Evolutionary conservation across 2,329 filamentous ascomycete genomes (phyloP), one percentile per base, ranked within the genome.

Genomic region (Parastagonospora nodorum): DNA sequence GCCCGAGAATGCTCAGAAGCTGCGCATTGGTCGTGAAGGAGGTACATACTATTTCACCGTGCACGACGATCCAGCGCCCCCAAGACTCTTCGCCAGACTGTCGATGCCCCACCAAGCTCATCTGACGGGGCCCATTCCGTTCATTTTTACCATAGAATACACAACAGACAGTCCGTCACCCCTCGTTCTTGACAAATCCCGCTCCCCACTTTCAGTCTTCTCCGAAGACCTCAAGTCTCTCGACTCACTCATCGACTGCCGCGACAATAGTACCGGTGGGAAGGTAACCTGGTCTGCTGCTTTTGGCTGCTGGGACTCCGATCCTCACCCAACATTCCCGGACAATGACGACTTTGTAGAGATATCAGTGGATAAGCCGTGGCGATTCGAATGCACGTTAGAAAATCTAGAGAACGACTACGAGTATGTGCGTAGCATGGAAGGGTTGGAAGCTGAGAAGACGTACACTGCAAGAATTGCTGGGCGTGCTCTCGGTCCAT

Each of bases 381-480:
- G 42, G 42, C 32, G 42, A 6, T 45, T 45, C 33, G 32, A 45
- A 28, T 45, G 24, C 16, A 38, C 42, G 6, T 30, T 45, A 27
- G 16, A 45, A 28, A 45, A 30, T 10, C 39, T 41, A 12, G 24
- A 45, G 11, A 8, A 37, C 12, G n/a, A 30, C 2, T 7, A 45
- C 16, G 33, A 31, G 16, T 5, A n/a, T 15, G 33, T 45, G 19
- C 19, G 42, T 3, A 30, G 19, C 8, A 30, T 45, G 24, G 12
- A 28, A 4, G 33, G 33, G 8, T 15, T 45, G 27, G 19, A 38
- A 27, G 19, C 42, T 15, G 24, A 24, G 7, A 33, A 36, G 24
- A 45, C 19, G 24, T 38, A 45, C 24, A 45, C 32, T 12, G 32
- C 32, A 16, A 14, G 28, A 15, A 32, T 32, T 30, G 40, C 14